phyloP scores from a whole-genome alignment of 2,329 filamentous ascomycete species.

The Arthrobotrys iridis region DNA sequence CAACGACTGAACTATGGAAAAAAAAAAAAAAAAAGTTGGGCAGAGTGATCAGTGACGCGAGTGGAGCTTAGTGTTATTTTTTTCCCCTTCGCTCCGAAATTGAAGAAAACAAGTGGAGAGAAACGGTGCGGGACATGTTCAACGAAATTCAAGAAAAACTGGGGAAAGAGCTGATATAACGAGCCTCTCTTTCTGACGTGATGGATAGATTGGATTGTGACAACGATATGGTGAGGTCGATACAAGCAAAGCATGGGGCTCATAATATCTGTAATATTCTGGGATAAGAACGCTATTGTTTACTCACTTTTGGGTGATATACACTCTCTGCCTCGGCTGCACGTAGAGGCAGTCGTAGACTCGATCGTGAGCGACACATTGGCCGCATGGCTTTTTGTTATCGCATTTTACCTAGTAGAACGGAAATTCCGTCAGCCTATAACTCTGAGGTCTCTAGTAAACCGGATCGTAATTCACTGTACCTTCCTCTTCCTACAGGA shows the following conservation, averaged over 20 bases:
- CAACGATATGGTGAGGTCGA: constrained; percentile 41
- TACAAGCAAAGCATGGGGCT: constrained; percentile 28
- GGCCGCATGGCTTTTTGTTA: constrained; percentile 52
- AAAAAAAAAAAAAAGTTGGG: constrained; percentile 18
- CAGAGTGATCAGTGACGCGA: constrained; percentile 25
- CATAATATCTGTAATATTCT: constrained; percentile 1
- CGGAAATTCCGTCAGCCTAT: constrained; percentile 13
- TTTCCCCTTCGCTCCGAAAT: constrained; percentile 1
- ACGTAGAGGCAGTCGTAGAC: constrained; percentile 52
- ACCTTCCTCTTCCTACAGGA: constrained; percentile 53
- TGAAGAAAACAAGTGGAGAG: constrained; percentile 26
- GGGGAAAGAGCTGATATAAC: constrained; percentile 1
- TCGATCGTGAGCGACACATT: constrained; percentile 50
- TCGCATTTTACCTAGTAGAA: constrained; percentile 48
- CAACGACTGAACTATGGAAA: constrained; percentile 20
- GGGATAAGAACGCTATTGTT: not conserved
- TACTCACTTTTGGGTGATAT: constrained; percentile 54
- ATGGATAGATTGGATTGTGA: not conserved
- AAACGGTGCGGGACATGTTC: constrained; percentile 6
- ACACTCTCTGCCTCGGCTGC: constrained; percentile 49
- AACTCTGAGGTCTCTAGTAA: not conserved
- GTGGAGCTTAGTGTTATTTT: constrained; percentile 11
- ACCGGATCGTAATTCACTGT: not conserved
- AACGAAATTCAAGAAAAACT: constrained; percentile 8
- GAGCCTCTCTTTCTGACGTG: constrained; percentile 14